Conservation (phyloP, 1,139 yeast genomes). For the Yamadazyma taylorii region DNA sequence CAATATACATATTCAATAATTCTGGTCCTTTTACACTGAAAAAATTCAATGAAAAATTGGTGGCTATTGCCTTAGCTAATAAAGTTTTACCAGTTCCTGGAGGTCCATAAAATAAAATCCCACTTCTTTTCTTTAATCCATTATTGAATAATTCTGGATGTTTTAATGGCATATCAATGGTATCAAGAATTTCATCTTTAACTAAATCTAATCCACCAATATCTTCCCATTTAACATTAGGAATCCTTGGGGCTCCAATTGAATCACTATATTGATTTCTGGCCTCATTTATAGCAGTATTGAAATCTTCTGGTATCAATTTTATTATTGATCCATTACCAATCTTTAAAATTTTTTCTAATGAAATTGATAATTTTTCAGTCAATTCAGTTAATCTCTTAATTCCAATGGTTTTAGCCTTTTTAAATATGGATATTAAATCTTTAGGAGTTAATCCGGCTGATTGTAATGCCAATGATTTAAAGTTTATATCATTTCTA, state of each 20-base stretch:
- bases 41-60: constrained; percentile 88
- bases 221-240: constrained; percentile 93
- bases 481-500: constrained; percentile 57
- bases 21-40: constrained; percentile 97
- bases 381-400: constrained; percentile 43
- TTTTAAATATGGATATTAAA: constrained; percentile 66
- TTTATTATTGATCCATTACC: constrained; percentile 57
- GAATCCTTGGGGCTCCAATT: constrained; percentile 95
- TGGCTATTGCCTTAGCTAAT: constrained; percentile 94
- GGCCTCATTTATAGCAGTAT: constrained; percentile 74
- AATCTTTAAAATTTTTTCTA: constrained; percentile 30
- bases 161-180: constrained; percentile 92
- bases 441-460: constrained; percentile 94
- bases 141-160: constrained; percentile 86
- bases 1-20: constrained; percentile 92
- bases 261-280: constrained; percentile 88
- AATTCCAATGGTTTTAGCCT: constrained; percentile 60
- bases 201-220: constrained; percentile 89
- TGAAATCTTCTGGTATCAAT: constrained; percentile 65
- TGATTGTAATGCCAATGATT: constrained; percentile 73
- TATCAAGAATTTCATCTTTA: constrained; percentile 89
- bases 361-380: constrained; percentile 8
- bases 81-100: constrained; percentile 98
- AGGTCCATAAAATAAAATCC: constrained; percentile 93
- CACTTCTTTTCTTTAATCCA: constrained; percentile 91